Evolutionary conservation across 2,329 filamentous ascomycete genomes (phyloP).

Genomic region (Biscogniauxia mediterranea): DNA sequence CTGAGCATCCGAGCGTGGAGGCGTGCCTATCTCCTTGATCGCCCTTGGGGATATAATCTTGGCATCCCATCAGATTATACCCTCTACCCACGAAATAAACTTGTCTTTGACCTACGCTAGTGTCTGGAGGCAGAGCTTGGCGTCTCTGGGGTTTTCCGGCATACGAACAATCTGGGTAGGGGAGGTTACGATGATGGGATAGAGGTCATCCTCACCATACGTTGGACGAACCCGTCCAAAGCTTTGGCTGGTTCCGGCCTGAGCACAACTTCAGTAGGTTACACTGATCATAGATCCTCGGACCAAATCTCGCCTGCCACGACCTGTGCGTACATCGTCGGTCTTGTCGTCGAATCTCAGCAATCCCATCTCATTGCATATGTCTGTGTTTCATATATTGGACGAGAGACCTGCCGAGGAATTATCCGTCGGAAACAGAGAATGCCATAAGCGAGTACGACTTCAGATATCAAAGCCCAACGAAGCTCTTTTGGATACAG

Average conservation of each 20-base stretch:
- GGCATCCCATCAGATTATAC: neutral
- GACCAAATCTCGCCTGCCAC: neutral
- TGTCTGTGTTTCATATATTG: neutral
- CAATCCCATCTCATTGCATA: neutral
- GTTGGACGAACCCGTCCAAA: neutral
- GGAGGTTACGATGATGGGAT: neutral
- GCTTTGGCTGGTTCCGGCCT: neutral
- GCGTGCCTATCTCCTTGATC: neutral
- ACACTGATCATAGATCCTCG: neutral
- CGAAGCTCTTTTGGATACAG: neutral
- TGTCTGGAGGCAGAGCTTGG: neutral
- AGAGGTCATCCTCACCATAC: neutral
- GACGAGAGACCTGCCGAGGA: neutral
- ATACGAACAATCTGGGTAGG: neutral
- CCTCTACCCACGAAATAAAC: neutral
- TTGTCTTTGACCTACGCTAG: neutral
- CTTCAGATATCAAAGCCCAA: neutral
- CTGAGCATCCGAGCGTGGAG: slow-evolving; percentile 12
- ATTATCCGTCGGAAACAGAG: neutral
- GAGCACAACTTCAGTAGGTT: neutral
- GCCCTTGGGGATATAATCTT: neutral
- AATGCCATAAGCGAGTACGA: neutral
- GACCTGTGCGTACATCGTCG: neutral
- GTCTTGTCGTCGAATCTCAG: neutral
- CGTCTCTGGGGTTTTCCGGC: neutral